Evolutionary conservation across 768 basidiomycete species (phyloP), one percentile per base, ranked within the genome.

Genomic region (Gymnopilus junonius): DNA sequence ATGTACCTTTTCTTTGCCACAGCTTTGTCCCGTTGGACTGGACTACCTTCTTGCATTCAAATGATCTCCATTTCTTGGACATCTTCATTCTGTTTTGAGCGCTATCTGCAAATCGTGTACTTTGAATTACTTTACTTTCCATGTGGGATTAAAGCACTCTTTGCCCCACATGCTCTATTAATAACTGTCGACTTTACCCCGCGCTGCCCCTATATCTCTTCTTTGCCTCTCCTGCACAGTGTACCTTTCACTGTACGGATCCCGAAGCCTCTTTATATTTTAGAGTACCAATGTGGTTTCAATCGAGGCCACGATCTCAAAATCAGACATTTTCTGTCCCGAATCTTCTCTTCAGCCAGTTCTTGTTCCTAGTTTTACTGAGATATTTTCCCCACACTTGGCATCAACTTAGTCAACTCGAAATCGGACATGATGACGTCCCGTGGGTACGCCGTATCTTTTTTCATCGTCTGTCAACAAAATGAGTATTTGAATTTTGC

Each of bases 381-480:
- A n/a, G n/a, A n/a, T n/a, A n/a, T 17, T 55, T 55, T 55, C 54
- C 25, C 54, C 37, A 40, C 54, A 55, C 32, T 55, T 56, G 55
- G 25, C 61, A 55, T 62, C 31, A 43, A n/a, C n/a, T n/a, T n/a
- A n/a, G n/a, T n/a, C n/a, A n/a, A 55, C n/a, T 25, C 61, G 55
- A 35, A 37, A 56, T n/a, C n/a, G 55, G 61, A 50, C 20, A 48
- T 39, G 40, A 64, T 58, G 58, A 64, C 53, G 43, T 59, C 37
- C 50, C 39, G 55, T 62, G 61, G 45, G 63, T 54, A 59, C 39
- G 40, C 17, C 31, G 29, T 63, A 63, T 57, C 62, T 58, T 57
- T 57, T 59, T 55, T 23, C 4, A 58, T 48, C 51, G 31, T 39
- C 17, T 20, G 21, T 15, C 23, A 35, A 23, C 6, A n/a, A 17